A percentile compares a stretch with the other conserved stretches of the same genome.
Evolutionary conservation across 208 protist genomes (phyloP).

Genomic region (Porcisia hertigi): DNA sequence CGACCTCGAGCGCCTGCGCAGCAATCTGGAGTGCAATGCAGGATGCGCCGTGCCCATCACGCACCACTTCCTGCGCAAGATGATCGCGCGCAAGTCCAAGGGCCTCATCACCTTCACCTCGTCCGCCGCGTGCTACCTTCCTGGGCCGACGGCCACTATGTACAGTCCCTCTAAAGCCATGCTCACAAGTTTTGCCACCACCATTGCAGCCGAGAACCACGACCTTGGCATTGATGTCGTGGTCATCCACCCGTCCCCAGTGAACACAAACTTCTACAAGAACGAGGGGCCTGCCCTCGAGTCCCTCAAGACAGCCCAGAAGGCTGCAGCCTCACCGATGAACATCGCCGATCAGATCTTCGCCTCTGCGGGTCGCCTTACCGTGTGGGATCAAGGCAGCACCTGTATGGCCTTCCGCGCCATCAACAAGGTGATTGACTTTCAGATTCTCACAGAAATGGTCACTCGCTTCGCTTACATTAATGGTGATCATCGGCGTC

Average conservation of each 20-base stretch:
- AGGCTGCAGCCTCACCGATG: constrained; percentile 65
- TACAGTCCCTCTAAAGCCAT: constrained; percentile 94
- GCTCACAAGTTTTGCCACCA: constrained; percentile 83
- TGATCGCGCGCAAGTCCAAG: constrained; percentile 73
- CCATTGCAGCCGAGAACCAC: constrained; percentile 79
- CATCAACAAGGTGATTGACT: constrained; percentile 84
- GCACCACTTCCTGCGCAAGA: constrained; percentile 85
- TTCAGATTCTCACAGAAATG: constrained; percentile 81
- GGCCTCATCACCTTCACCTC: constrained; percentile 92
- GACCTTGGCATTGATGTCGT: constrained; percentile 86
- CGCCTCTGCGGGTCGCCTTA: constrained; percentile 77
- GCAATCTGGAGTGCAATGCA: constrained; percentile 93
- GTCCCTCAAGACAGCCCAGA: constrained; percentile 75
- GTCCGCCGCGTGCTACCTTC: constrained; percentile 77
- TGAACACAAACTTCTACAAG: constrained; percentile 92
- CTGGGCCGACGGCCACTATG: constrained; percentile 84
- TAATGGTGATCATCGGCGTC: constrained; percentile 70
- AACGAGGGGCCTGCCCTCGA: constrained; percentile 74
- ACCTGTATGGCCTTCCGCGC: constrained; percentile 72
- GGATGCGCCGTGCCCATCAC: constrained; percentile 86
- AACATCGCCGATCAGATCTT: constrained; percentile 88
- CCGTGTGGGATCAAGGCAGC: constrained; percentile 84
- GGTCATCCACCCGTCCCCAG: constrained; percentile 87
- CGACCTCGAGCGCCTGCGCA: constrained; percentile 68
- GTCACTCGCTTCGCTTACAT: constrained; percentile 77